These are phyloP conservation scores for Saccharomycopsis sp. DNA, from an alignment of 805 yeast genomes.

Conservation along the genomic window DNA sequence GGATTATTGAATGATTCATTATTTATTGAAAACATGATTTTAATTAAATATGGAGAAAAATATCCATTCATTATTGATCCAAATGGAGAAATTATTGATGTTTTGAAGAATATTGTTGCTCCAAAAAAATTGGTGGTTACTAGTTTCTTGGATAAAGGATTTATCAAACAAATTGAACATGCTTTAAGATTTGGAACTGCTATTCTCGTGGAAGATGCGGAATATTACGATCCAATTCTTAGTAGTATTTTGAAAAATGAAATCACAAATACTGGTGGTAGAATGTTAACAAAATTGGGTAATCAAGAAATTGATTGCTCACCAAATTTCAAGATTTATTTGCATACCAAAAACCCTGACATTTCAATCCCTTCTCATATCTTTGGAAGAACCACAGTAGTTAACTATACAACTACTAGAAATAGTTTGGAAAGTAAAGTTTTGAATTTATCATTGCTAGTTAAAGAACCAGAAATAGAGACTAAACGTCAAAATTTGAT, in stretches of 20 bases:
- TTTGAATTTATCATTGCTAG: slow-evolving; percentile 42
- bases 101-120: slow-evolving; percentile 26
- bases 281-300: slow-evolving; percentile 52
- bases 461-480: slow-evolving; percentile 60
- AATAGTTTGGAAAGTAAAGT: slow-evolving; percentile 56
- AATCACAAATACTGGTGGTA: slow-evolving; percentile 55
- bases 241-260: slow-evolving; percentile 54
- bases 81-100: slow-evolving; percentile 33
- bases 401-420: slow-evolving; percentile 67
- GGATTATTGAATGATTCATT: slow-evolving; percentile 52
- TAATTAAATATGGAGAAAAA: slow-evolving; percentile 30
- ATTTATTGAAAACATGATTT: slow-evolving; percentile 51
- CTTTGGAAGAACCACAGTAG: slow-evolving; percentile 47
- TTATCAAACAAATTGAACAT: slow-evolving; percentile 61
- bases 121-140: slow-evolving; percentile 39
- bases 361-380: slow-evolving; percentile 41
- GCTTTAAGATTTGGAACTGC: slow-evolving; percentile 76
- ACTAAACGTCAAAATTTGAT: slow-evolving; percentile 41
- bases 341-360: slow-evolving; percentile 52
- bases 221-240: slow-evolving; percentile 65
- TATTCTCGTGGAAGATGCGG: slow-evolving; percentile 69
- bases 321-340: slow-evolving; percentile 45
- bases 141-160: slow-evolving; percentile 63
- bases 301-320: slow-evolving; percentile 57
- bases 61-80: slow-evolving; percentile 72